phyloP scores from a whole-genome alignment of 2,329 filamentous ascomycete species.

The Chaetomiaceae sp. region DNA sequence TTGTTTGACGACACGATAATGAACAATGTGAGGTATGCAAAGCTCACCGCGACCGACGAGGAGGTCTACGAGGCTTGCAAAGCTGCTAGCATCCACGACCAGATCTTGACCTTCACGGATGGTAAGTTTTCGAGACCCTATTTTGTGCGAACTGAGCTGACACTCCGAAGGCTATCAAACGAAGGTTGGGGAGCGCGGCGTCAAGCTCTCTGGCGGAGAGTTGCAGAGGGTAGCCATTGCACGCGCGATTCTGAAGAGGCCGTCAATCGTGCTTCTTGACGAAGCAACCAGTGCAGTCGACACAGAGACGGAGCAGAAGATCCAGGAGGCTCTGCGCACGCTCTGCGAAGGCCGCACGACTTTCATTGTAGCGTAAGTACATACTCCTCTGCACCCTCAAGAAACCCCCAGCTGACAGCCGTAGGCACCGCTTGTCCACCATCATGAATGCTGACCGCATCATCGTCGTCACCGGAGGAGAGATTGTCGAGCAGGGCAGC shows the following conservation, averaged over 20 bases:
- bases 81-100: constrained; percentile 55
- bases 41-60: constrained; percentile 49
- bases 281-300: constrained; percentile 77
- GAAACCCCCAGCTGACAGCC: neutral
- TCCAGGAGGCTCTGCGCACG: constrained; percentile 56
- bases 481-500: constrained; percentile 59
- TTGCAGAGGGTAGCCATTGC: constrained; percentile 64
- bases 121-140: constrained; percentile 29
- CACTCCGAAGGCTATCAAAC: constrained; percentile 42
- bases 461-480: constrained; percentile 59
- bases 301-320: constrained; percentile 63
- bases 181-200: constrained; percentile 47
- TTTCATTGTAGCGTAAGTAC: constrained; percentile 58
- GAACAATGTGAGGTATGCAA: constrained; percentile 56
- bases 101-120: constrained; percentile 51
- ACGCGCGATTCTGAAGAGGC: constrained; percentile 67
- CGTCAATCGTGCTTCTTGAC: constrained; percentile 71
- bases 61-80: constrained; percentile 52
- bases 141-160: constrained; percentile 12
- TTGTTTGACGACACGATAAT: constrained; percentile 56
- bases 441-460: constrained; percentile 66
- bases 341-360: constrained; percentile 60
- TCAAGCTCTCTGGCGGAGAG: constrained; percentile 63
- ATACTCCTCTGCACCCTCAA: no score
- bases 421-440: constrained; percentile 63